A percentile compares a stretch with the other conserved stretches of the same genome.
phyloP scores from a whole-genome alignment of 2,329 filamentous ascomycete genomes.

The Cadophora luteo-olivacea region DNA sequence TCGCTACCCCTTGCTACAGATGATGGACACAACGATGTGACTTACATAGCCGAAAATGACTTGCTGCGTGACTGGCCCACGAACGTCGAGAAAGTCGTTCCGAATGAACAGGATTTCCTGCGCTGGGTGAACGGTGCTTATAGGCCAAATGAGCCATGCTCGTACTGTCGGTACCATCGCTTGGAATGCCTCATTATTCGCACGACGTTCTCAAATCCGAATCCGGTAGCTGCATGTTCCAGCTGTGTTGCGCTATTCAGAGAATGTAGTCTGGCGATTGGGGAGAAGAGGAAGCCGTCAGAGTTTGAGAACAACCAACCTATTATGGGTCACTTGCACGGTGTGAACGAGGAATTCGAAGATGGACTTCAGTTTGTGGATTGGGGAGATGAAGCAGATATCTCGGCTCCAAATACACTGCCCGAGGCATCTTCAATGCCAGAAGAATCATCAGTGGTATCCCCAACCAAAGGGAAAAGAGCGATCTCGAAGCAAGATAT shows the following conservation, averaged over 20 bases:
- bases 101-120: constrained; percentile 13
- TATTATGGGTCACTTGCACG: constrained; percentile 18
- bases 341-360: constrained; percentile 14
- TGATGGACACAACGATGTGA: not conserved
- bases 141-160: constrained; percentile 7
- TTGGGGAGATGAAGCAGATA: constrained; percentile 14
- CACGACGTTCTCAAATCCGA: constrained; percentile 11
- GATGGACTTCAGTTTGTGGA: constrained; percentile 15
- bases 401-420: constrained; percentile 1
- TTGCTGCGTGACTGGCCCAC: constrained; percentile 12
- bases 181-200: constrained; percentile 18
- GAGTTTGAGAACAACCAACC: constrained; percentile 14
- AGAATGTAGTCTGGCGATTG: constrained; percentile 14
- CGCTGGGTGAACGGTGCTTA: constrained; percentile 17
- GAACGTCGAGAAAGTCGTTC: constrained; percentile 18
- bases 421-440: not conserved
- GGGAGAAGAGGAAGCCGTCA: constrained; percentile 16
- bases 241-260: constrained; percentile 16
- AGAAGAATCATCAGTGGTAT: not conserved
- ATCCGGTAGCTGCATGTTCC: constrained; percentile 13
- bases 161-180: constrained; percentile 15
- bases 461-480: constrained; percentile 10
- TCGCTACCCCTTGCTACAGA: constrained; percentile 8
- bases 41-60: constrained; percentile 12
- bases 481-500: constrained; percentile 19